Evolutionary conservation across 495 filamentous ascomycete species (phyloP).

Genomic region (Parathielavia hyrcaniae): DNA sequence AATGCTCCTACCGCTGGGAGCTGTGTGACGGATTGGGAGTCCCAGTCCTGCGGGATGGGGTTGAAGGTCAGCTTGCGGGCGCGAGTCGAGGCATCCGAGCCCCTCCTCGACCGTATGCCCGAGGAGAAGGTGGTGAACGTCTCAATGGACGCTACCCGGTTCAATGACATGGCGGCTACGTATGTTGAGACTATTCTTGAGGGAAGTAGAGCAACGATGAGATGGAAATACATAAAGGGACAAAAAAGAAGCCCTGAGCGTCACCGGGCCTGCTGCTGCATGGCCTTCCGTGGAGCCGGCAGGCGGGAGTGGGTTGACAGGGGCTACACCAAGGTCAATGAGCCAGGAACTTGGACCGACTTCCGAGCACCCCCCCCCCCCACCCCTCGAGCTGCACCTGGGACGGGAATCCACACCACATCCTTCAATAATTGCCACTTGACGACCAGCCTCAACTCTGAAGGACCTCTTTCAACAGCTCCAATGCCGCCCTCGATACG

Average conservation of each 20-base stretch:
- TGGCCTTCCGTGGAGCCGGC: background rate
- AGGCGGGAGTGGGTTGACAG: constrained; percentile 1
- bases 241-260: too few relatives aligned
- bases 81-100: constrained; percentile 38
- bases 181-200: background rate
- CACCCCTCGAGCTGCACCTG: background rate
- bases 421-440: background rate
- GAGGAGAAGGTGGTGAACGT: constrained; percentile 40
- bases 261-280: background rate
- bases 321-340: constrained; percentile 4
- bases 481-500: background rate
- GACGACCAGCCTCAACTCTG: background rate
- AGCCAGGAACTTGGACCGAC: constrained; percentile 4
- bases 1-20: constrained; percentile 58
- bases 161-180: constrained; percentile 42
- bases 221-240: background rate
- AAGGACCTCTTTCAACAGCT: too few relatives aligned
- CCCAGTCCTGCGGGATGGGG: constrained; percentile 47
- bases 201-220: background rate
- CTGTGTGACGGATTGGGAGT: constrained; percentile 33
- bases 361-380: background rate
- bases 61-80: constrained; percentile 49
- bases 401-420: background rate
- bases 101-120: constrained; percentile 36
- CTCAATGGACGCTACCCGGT: constrained; percentile 48